Base-by-base conservation (phyloP, 1,284 basidiomycete genomes). In the Pyrrhoderma noxium region DNA sequence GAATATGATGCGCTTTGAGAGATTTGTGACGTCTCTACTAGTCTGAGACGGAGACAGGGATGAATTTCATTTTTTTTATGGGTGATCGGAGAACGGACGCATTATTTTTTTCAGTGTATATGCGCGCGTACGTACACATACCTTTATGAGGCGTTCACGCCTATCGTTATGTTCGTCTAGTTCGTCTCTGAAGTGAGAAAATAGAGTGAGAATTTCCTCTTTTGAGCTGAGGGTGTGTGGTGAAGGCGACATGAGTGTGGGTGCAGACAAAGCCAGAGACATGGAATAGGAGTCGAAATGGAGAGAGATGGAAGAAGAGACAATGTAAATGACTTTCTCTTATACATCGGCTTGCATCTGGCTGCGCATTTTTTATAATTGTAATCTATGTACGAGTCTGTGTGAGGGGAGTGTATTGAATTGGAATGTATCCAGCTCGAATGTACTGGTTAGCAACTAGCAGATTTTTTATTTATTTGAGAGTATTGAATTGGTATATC, bases 1-100 rank as follows among this genome's bases (percentile, higher is more conserved):
- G 62, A 98, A 98, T 57, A 99, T 98, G 62, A 85, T 75, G 67
- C 92, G 94, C 67, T 99, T 99, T 43, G 93, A 93, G n/a, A 89
- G 74, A 57, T 83, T 88, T 13, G 94, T 98, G 57, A 93, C 79
- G 65, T 96, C 93, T 31, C 95, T 79, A 62, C 81, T 84, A 38
- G 77, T 74, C 85, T 87, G 38, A n/a, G n/a, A n/a, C n/a, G n/a
- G n/a, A n/a, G n/a, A n/a, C n/a, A n/a, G n/a, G n/a, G n/a, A n/a
- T n/a, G n/a, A n/a, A n/a, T n/a, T n/a, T n/a, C n/a, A n/a, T n/a
- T n/a, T n/a, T n/a, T n/a, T n/a, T n/a, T n/a, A n/a, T n/a, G n/a
- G n/a, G n/a, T n/a, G n/a, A n/a, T n/a, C n/a, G n/a, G 27, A 5
- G 27, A 31, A 5, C 27, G 27, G 27, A 31, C 27, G 27, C 7